Percentiles rank a stretch among this genome's conserved stretches.
These are phyloP conservation scores for Fusarium sp. DNA, from an alignment of 2,329 filamentous ascomycete species.

Conservation along the genomic window DNA sequence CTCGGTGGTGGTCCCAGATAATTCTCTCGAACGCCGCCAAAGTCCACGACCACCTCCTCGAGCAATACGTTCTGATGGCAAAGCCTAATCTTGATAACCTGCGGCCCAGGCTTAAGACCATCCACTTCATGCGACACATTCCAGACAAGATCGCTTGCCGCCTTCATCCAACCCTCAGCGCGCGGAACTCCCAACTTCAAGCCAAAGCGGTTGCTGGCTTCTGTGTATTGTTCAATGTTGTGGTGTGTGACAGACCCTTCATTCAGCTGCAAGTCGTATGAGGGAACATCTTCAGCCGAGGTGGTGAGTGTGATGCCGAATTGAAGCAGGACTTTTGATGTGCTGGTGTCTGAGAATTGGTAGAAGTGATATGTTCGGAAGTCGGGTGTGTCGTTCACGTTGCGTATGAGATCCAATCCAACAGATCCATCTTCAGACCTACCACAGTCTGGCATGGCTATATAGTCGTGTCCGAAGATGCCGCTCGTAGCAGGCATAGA, in stretches of 20 bases:
- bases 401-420: background rate
- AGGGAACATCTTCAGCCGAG: conserved; percentile 18
- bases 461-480: conserved; percentile 2
- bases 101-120: background rate
- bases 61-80: conserved; percentile 31
- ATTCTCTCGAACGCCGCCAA: conserved; percentile 13
- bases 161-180: conserved; percentile 34
- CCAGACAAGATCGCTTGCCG: conserved; percentile 36
- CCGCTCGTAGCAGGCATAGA: conserved; percentile 30
- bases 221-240: conserved; percentile 13
- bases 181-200: conserved; percentile 31
- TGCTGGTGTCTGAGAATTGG: conserved; percentile 5
- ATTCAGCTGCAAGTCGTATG: conserved; percentile 23
- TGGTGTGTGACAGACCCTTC: background rate
- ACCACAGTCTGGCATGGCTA: conserved; percentile 22
- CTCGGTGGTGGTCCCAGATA: conserved; percentile 32
- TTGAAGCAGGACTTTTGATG: background rate
- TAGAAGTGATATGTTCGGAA: conserved; percentile 27
- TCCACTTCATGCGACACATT: conserved; percentile 5
- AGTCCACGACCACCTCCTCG: conserved; percentile 37
- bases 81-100: conserved; percentile 9
- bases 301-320: conserved; percentile 31
- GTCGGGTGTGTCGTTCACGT: fast-evolving
- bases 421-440: conserved; percentile 25
- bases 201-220: conserved; percentile 26